phyloP scores from a whole-genome alignment of 352 stramenopile species.

The Pythium rishiriense region DNA sequence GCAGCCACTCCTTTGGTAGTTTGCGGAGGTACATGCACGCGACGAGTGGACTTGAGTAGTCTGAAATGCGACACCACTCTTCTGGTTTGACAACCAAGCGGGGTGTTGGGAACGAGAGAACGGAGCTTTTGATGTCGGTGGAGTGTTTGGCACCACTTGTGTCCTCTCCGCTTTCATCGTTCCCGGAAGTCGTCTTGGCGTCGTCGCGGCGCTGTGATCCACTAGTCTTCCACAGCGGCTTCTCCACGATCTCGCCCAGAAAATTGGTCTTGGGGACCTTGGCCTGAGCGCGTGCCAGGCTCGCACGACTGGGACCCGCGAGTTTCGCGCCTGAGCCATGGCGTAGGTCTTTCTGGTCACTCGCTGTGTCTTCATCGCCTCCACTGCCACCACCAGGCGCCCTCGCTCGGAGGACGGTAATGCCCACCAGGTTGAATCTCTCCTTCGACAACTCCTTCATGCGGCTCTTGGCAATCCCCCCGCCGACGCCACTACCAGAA shows the following conservation, averaged over 20 bases:
- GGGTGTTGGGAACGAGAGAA: constrained; percentile 37
- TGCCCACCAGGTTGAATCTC: constrained; percentile 56
- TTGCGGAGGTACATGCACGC: constrained; percentile 68
- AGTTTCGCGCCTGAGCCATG: constrained; percentile 4
- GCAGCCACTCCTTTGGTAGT: constrained; percentile 63
- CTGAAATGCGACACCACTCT: constrained; percentile 70
- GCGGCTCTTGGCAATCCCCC: constrained; percentile 36
- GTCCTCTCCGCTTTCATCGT: not conserved
- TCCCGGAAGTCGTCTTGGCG: constrained; percentile 12
- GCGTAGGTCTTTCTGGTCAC: constrained; percentile 8
- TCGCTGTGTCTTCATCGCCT: not conserved
- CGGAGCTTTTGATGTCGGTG: constrained; percentile 10
- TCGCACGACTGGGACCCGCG: constrained; percentile 25
- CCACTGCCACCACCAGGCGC: not conserved
- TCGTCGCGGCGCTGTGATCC: constrained; percentile 13
- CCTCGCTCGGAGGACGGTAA: constrained; percentile 50
- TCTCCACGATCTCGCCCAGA: constrained; percentile 59
- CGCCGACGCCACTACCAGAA: constrained; percentile 19
- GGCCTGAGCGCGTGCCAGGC: constrained; percentile 40
- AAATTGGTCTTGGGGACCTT: constrained; percentile 73
- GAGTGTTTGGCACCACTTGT: constrained; percentile 25
- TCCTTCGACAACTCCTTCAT: constrained; percentile 63
- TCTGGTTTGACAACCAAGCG: constrained; percentile 75
- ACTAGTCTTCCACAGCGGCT: constrained; percentile 40
- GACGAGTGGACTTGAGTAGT: constrained; percentile 52